Percentiles rank a stretch among this genome's conserved stretches.
Conservation (phyloP, 78 protist species). For the Tieghemostelium lacteum region DNA sequence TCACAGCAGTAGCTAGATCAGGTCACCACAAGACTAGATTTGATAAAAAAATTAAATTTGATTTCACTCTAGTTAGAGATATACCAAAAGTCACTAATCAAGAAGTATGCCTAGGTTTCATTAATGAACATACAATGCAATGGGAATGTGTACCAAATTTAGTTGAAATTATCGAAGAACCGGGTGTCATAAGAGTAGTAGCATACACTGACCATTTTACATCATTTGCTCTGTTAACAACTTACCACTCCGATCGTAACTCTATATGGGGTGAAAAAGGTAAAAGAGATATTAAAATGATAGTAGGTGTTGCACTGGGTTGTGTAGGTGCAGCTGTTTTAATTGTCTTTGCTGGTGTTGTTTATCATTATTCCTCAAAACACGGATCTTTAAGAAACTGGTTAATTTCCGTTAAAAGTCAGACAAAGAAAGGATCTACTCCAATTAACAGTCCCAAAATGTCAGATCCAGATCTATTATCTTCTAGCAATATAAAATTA, state of each 20-base stretch:
- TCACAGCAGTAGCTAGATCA: constrained; percentile 19
- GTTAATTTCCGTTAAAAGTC: background rate
- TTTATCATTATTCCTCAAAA: constrained; percentile 40
- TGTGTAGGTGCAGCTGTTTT: constrained; percentile 4
- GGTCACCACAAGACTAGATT: background rate
- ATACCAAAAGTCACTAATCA: background rate
- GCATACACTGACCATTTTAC: constrained; percentile 66
- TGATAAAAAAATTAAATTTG: constrained; percentile 11
- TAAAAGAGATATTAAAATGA: background rate
- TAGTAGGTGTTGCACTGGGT: constrained; percentile 30
- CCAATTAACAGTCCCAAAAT: background rate
- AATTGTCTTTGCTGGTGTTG: constrained; percentile 15
- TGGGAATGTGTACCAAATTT: constrained; percentile 22
- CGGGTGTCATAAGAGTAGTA: background rate
- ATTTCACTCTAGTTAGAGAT: constrained; percentile 15
- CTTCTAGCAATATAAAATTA: too few species aligned
- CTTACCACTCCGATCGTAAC: background rate
- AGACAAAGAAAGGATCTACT: background rate
- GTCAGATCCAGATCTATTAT: background rate
- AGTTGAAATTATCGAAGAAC: background rate
- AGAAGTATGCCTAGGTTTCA: constrained; percentile 22
- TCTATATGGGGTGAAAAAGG: background rate
- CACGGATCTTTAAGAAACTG: constrained; percentile 57
- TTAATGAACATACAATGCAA: constrained; percentile 3
- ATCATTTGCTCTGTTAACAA: constrained; percentile 59